Percentiles rank a stretch among this genome's conserved stretches.
These are phyloP conservation scores for Malania oleifera DNA, from an alignment of 164 flowering plant genomes.

Conservation along the genomic window DNA sequence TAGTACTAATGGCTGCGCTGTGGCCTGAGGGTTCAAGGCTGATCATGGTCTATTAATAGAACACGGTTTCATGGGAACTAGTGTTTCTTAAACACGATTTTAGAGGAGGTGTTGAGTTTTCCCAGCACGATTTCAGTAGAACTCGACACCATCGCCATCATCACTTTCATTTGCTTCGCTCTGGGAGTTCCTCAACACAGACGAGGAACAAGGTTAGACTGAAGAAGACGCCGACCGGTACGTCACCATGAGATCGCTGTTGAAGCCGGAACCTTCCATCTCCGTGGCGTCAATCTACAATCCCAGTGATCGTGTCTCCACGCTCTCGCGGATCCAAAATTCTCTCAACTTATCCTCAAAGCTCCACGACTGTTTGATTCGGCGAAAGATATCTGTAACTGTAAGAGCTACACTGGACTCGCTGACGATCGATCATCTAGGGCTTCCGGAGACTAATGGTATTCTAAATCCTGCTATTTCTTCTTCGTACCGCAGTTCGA, in stretches of 20 bases:
- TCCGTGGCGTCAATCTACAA: conserved; percentile 13
- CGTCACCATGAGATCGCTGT: conserved; percentile 36
- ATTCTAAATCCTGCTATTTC: conserved; percentile 59
- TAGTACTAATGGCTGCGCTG: no score
- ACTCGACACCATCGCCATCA: no score
- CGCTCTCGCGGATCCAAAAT: conserved; percentile 3
- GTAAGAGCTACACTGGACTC: conserved; percentile 36
- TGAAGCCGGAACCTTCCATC: conserved; percentile 20
- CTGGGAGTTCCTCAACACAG: neutral
- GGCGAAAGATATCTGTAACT: conserved; percentile 5
- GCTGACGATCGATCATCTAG: conserved; percentile 32
- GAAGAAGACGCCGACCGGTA: neutral
- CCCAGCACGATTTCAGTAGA: no score
- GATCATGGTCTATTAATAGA: no score
- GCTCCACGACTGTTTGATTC: conserved; percentile 8
- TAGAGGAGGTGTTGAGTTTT: no score
- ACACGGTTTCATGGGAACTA: no score
- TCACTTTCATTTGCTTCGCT: neutral
- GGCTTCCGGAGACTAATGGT: conserved; percentile 37
- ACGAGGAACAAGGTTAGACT: neutral
- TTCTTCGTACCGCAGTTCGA: conserved; percentile 52
- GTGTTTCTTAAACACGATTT: no score
- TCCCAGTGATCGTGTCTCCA: neutral
- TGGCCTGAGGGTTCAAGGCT: no score
- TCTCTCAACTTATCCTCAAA: conserved; percentile 1